Conservation (phyloP, 345 rosid species). For the Salix exigua region DNA sequence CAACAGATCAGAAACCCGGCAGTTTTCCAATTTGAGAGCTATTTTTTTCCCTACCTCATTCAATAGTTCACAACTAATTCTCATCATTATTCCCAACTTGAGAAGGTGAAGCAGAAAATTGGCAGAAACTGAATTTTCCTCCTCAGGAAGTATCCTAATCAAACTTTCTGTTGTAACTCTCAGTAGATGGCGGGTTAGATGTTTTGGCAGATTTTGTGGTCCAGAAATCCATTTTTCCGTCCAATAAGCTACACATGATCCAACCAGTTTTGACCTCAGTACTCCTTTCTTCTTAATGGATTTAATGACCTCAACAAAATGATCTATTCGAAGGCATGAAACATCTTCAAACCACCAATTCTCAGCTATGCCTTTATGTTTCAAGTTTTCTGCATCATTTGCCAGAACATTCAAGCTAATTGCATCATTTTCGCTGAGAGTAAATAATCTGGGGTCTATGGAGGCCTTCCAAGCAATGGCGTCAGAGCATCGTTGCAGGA, state of each 20-base stretch:
- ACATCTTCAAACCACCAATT: slow-evolving; percentile 61
- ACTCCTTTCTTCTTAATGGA: slow-evolving; percentile 37
- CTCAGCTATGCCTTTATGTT: slow-evolving; percentile 13
- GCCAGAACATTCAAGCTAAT: not conserved
- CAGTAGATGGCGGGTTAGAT: slow-evolving; percentile 25
- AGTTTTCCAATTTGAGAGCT: slow-evolving; percentile 40
- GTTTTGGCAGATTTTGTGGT: slow-evolving; percentile 22
- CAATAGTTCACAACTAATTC: slow-evolving; percentile 21
- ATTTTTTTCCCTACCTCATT: slow-evolving; percentile 30
- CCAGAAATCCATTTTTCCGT: slow-evolving; percentile 44
- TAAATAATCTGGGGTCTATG: slow-evolving; percentile 19
- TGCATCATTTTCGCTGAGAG: slow-evolving; percentile 3
- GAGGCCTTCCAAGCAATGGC: slow-evolving; percentile 50
- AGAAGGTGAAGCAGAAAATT: slow-evolving; percentile 55
- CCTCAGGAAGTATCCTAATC: slow-evolving; percentile 41
- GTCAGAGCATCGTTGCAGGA: slow-evolving; percentile 44
- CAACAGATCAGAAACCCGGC: slow-evolving; percentile 41
- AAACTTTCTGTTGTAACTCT: slow-evolving; percentile 38
- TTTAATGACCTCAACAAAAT: slow-evolving; percentile 46
- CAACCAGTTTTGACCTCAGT: slow-evolving; percentile 33
- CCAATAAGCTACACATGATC: slow-evolving; percentile 49
- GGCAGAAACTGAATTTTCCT: slow-evolving; percentile 45
- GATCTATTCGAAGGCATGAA: slow-evolving; percentile 51
- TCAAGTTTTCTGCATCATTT: slow-evolving; percentile 5
- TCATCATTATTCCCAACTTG: slow-evolving; percentile 32